Base-by-base conservation (phyloP, 257 asterid species). In the Leptodermis oblonga region DNA sequence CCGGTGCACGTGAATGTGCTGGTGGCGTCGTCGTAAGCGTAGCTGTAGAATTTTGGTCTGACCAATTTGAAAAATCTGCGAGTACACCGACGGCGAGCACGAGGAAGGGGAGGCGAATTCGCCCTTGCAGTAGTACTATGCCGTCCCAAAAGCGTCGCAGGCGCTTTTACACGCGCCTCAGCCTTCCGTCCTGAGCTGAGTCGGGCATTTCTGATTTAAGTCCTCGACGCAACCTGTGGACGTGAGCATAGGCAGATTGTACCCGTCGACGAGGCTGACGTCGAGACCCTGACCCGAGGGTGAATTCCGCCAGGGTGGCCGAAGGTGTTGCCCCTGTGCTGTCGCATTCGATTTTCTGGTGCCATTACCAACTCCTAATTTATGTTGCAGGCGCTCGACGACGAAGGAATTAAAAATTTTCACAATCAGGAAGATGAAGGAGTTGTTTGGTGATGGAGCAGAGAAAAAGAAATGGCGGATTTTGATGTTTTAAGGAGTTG, bases 131-230 rank as follows among this genome's bases (percentile, higher is more conserved):
- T n/a, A n/a, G n/a, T n/a, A n/a, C 66, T 84, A 79, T 18, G 85
- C 80, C 0, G 88, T 83, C 64, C 71, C 79, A 7, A 89, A 89
- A 3, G 84, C 94, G 5, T 84, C 94, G 69, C 94, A 89, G 55
- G 96, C 94, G 82, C 96, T 89, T 1, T 78, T 74, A 60, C 96
- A 89, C 23, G 94, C 96, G 69, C 80, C 83, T 9, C 93, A 90
- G 13, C 71, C 83, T 1, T 67, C 82, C 3, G 53, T 61, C 78
- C 76, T 65, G 31, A 89, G 81, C 77, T 89, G 92, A 33, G 80
- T 10, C 36, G 96, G 96, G 65, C 94, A 89, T 22, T 71, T 73
- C 70, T 46, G 64, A 74, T 82, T 89, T 75, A 86, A 41, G 22
- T 89, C 96, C 64, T 79, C 87, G 20, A 46, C 61, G 64, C 96